Evolutionary conservation across 805 yeast species (phyloP).

Genomic region (Peterozyma toletana): DNA sequence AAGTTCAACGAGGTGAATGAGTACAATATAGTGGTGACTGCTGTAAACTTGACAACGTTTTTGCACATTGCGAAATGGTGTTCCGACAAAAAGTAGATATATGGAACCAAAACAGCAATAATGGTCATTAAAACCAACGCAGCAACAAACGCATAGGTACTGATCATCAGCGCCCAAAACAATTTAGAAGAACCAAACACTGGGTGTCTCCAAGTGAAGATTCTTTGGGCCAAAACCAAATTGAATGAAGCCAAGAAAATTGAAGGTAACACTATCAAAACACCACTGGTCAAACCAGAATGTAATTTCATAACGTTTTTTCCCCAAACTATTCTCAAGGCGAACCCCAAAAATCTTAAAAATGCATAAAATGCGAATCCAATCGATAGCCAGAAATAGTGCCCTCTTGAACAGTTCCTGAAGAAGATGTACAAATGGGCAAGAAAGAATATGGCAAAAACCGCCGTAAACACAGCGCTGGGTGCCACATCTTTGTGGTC

Average conservation of each 20-base stretch:
- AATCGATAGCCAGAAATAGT: slow-evolving; percentile 48
- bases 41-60: slow-evolving; percentile 45
- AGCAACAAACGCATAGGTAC: slow-evolving; percentile 44
- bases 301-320: slow-evolving; percentile 35
- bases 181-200: slow-evolving; percentile 47
- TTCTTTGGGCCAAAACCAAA: slow-evolving; percentile 61
- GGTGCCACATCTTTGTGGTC: slow-evolving; percentile 48
- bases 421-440: slow-evolving; percentile 40
- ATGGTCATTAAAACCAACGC: slow-evolving; percentile 62
- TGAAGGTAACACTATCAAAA: slow-evolving; percentile 51
- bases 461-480: slow-evolving; percentile 45
- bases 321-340: slow-evolving; percentile 53
- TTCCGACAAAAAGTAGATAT: slow-evolving; percentile 45
- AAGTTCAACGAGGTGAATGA: slow-evolving; percentile 33
- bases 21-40: slow-evolving; percentile 39
- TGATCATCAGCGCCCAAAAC: slow-evolving; percentile 44
- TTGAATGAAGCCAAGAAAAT: slow-evolving; percentile 53
- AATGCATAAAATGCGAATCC: slow-evolving; percentile 47
- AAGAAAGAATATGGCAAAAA: slow-evolving; percentile 40
- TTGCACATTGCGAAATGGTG: slow-evolving; percentile 41
- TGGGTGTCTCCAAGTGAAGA: slow-evolving; percentile 75
- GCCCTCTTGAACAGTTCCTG: slow-evolving; percentile 46
- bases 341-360: slow-evolving; percentile 51
- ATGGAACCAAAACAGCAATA: slow-evolving; percentile 55
- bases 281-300: slow-evolving; percentile 49